phyloP scores from a whole-genome alignment of 164 flowering plant species.

The Sedum album region DNA sequence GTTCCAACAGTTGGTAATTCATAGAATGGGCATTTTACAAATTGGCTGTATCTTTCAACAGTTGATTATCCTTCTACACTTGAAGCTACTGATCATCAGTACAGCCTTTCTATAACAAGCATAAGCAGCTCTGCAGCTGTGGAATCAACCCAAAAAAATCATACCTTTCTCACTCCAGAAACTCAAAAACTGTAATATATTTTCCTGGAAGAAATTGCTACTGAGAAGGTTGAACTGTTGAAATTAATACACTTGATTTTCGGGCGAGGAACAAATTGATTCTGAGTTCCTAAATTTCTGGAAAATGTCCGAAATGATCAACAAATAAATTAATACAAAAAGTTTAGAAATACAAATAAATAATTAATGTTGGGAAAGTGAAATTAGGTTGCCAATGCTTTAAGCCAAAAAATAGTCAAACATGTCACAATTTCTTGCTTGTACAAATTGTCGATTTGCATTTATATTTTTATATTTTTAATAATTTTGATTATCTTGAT shows the following conservation, averaged over 20 bases:
- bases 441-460: not conserved
- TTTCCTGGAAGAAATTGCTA: not conserved
- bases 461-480: not conserved
- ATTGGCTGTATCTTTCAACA: too few species aligned
- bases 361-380: not conserved
- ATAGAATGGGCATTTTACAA: too few species aligned
- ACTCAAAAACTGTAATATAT: not conserved
- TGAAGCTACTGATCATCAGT: too few species aligned
- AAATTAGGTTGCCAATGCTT: slow-evolving; percentile 1
- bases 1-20: too few species aligned
- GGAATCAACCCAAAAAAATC: not conserved
- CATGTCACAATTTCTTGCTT: not conserved
- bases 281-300: not conserved
- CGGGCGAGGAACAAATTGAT: not conserved
- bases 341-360: not conserved
- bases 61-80: too few species aligned
- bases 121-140: too few species aligned
- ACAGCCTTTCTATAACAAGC: too few species aligned
- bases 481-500: not conserved
- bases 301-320: slow-evolving; percentile 2
- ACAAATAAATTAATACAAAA: not conserved
- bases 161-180: not conserved
- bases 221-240: not conserved
- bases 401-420: not conserved
- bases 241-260: slow-evolving; percentile 6